A percentile compares a stretch with the other conserved stretches of the same genome.
These are phyloP conservation scores for Usnea hakonensis DNA, from an alignment of 495 filamentous ascomycete species.

Conservation along the genomic window DNA sequence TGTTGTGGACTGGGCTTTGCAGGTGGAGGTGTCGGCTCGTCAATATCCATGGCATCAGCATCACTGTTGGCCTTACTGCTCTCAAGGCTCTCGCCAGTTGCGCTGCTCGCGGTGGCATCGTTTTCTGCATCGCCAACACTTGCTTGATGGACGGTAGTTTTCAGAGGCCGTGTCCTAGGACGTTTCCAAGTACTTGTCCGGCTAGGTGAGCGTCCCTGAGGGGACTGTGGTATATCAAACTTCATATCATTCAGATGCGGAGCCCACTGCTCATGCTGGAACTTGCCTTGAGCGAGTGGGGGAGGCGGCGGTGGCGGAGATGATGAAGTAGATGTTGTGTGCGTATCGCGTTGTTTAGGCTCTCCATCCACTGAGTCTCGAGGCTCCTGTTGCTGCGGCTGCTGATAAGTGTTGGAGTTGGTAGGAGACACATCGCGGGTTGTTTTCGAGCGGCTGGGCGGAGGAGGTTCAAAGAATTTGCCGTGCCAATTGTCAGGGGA, in stretches of 20 bases:
- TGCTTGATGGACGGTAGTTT: conserved; percentile 35
- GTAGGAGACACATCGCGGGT: conserved; percentile 31
- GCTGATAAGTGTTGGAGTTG: conserved; percentile 22
- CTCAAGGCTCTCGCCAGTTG: conserved; percentile 13
- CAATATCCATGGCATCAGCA: conserved; percentile 43
- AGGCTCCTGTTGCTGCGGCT: conserved; percentile 12
- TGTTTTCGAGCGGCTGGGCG: conserved; percentile 29
- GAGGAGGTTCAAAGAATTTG: conserved; percentile 45
- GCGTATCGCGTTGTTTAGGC: conserved; percentile 12
- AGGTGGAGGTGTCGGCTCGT: conserved; percentile 23
- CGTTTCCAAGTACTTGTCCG: conserved; percentile 28
- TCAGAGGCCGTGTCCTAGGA: conserved; percentile 32
- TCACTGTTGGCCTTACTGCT: conserved; percentile 20
- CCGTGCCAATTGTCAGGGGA: conserved; percentile 52
- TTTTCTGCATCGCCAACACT: conserved; percentile 37
- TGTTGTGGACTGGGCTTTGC: neutral
- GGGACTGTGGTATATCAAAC: conserved; percentile 44
- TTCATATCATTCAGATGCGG: conserved; percentile 54
- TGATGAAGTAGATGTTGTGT: conserved; percentile 17
- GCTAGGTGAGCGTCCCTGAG: conserved; percentile 30
- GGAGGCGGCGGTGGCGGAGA: conserved; percentile 26
- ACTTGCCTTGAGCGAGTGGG: conserved; percentile 40
- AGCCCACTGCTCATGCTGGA: conserved; percentile 59
- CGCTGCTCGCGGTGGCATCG: conserved; percentile 9
- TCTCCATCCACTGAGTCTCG: conserved; percentile 4